Conservation (phyloP, 306 rosid species). For the Vicia villosa region DNA sequence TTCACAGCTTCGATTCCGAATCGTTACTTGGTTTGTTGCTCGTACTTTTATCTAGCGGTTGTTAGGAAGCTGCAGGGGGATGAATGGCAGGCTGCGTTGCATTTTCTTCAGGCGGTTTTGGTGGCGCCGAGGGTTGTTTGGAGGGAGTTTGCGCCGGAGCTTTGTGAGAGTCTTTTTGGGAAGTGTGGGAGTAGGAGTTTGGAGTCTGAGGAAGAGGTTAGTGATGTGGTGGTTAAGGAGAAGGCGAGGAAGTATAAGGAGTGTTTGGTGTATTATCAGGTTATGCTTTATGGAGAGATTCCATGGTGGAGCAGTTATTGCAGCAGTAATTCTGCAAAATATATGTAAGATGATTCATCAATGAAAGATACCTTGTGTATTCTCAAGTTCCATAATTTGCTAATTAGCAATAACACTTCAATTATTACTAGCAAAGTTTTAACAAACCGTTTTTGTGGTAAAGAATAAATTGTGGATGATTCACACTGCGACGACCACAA, state of each 20-base stretch:
- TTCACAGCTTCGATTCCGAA: slow-evolving; percentile 64
- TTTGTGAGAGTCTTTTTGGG: slow-evolving; percentile 52
- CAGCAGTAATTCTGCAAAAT: slow-evolving; percentile 37
- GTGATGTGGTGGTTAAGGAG: slow-evolving; percentile 51
- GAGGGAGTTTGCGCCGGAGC: slow-evolving; percentile 57
- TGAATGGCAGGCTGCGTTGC: slow-evolving; percentile 80
- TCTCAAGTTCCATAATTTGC: slow-evolving; percentile 29
- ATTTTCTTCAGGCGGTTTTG: slow-evolving; percentile 76
- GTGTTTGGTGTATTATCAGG: slow-evolving; percentile 68
- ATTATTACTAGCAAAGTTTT: too few species aligned
- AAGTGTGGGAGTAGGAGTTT: slow-evolving; percentile 10
- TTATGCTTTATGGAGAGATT: slow-evolving; percentile 69
- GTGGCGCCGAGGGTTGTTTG: slow-evolving; percentile 65
- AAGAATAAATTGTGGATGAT: too few species aligned
- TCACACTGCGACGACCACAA: too few species aligned
- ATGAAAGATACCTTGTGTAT: not conserved
- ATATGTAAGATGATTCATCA: slow-evolving; percentile 55
- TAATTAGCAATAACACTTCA: too few species aligned
- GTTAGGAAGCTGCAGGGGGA: slow-evolving; percentile 67
- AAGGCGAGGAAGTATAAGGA: slow-evolving; percentile 70
- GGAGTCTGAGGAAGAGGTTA: slow-evolving; percentile 41
- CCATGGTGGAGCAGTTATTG: slow-evolving; percentile 49
- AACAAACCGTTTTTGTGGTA: too few species aligned
- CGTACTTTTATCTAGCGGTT: slow-evolving; percentile 70
- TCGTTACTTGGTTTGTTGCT: slow-evolving; percentile 62